Percentiles rank a stretch among this genome's conserved stretches.
phyloP scores from a whole-genome alignment of 2,329 filamentous ascomycete species.

The Ophiostoma sp. region DNA sequence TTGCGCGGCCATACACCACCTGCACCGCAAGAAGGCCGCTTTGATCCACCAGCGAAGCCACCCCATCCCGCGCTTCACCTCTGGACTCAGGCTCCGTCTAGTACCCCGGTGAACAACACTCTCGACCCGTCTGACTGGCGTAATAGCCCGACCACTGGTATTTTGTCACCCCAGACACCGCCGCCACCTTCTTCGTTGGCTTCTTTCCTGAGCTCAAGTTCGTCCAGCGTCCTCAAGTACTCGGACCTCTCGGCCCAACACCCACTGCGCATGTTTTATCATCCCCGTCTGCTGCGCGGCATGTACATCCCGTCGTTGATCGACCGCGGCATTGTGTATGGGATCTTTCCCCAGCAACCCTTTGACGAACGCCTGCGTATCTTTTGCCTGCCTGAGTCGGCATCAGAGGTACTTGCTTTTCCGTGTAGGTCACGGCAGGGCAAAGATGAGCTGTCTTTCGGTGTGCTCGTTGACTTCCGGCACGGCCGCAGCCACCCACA shows the following conservation, averaged over 20 bases:
- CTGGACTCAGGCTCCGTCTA: background rate
- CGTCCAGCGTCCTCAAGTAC: too few species aligned
- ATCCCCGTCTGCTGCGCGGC: slow-evolving; percentile 21
- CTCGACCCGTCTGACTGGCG: background rate
- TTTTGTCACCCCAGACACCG: background rate
- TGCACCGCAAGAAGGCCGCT: background rate
- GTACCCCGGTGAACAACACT: background rate
- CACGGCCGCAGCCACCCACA: background rate
- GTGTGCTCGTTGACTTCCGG: slow-evolving; percentile 22
- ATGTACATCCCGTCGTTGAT: slow-evolving; percentile 20
- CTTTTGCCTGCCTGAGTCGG: slow-evolving; percentile 21
- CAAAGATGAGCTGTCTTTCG: slow-evolving; percentile 18
- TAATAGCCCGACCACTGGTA: background rate
- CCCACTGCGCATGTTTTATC: slow-evolving; percentile 17
- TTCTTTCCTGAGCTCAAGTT: too few species aligned
- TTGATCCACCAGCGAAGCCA: background rate
- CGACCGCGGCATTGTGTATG: slow-evolving; percentile 17
- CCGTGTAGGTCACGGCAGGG: slow-evolving; percentile 19
- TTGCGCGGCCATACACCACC: background rate
- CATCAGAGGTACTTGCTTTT: slow-evolving; percentile 14
- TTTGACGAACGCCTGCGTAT: slow-evolving; percentile 24
- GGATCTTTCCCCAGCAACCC: background rate
- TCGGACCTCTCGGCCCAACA: background rate
- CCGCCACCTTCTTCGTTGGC: too few species aligned
- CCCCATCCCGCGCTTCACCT: background rate